Evolutionary conservation across 805 yeast species (phyloP).

Genomic region (Candida krabiensis): DNA sequence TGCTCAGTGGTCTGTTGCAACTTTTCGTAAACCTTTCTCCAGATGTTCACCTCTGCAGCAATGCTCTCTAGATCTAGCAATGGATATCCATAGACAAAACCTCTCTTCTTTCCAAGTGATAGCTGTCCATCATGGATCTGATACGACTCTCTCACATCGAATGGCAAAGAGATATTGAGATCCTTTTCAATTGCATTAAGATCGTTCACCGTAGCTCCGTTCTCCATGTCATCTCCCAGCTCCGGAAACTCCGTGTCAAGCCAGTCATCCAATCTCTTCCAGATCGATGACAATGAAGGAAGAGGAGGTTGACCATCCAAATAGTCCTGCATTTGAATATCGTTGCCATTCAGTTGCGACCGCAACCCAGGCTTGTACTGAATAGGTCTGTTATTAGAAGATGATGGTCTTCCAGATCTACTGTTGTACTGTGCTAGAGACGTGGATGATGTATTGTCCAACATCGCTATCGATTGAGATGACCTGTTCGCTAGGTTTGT

Average conservation of each 20-base stretch:
- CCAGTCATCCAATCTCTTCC: conserved; percentile 91
- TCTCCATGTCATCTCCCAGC: conserved; percentile 71
- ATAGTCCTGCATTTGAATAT: conserved; percentile 50
- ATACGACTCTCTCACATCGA: conserved; percentile 77
- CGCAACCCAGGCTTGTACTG: conserved; percentile 43
- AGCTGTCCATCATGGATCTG: conserved; percentile 92
- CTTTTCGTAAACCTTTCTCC: conserved; percentile 69
- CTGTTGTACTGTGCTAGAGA: conserved; percentile 37
- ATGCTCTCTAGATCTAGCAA: conserved; percentile 80
- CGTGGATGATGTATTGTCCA: conserved; percentile 32
- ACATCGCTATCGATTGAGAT: conserved; percentile 30
- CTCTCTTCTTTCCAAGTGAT: conserved; percentile 68
- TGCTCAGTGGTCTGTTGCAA: conserved; percentile 22
- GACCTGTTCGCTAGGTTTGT: conserved; percentile 20
- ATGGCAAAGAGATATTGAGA: conserved; percentile 69
- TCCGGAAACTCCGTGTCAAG: conserved; percentile 76
- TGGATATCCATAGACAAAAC: conserved; percentile 78
- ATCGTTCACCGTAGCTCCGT: conserved; percentile 79
- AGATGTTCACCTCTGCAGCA: conserved; percentile 74
- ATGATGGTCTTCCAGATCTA: conserved; percentile 41
- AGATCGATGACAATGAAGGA: conserved; percentile 72
- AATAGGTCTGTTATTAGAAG: conserved; percentile 33
- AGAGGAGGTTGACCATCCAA: conserved; percentile 49
- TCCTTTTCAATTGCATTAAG: conserved; percentile 82
- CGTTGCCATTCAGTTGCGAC: conserved; percentile 47